A percentile compares a stretch with the other conserved stretches of the same genome.
phyloP scores from a whole-genome alignment of 768 basidiomycete species.

The Serendipita sp. region DNA sequence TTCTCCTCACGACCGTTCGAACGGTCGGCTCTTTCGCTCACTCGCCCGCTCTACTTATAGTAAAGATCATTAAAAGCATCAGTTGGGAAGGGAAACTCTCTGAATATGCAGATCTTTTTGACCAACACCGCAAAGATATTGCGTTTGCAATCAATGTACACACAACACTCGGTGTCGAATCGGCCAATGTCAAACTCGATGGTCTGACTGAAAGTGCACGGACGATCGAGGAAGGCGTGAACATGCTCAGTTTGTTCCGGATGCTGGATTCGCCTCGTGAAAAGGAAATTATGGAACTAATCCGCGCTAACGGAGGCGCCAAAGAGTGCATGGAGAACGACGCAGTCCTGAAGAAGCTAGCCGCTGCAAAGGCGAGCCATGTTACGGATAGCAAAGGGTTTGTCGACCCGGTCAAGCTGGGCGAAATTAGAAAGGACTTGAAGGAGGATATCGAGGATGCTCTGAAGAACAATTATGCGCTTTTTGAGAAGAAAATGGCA shows the following conservation, averaged over 20 bases:
- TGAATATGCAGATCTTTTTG: constrained; percentile 15
- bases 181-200: constrained; percentile 13
- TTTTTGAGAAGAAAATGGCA: too few species aligned
- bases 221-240: constrained; percentile 8
- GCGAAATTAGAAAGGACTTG: too few species aligned
- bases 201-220: not conserved
- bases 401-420: too few species aligned
- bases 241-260: constrained; percentile 12
- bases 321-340: constrained; percentile 22
- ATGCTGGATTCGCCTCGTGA: constrained; percentile 27
- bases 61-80: constrained; percentile 16
- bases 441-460: too few species aligned
- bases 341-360: constrained; percentile 17
- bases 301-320: constrained; percentile 27
- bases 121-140: too few species aligned
- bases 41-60: not conserved
- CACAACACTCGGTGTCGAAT: constrained; percentile 13
- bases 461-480: too few species aligned
- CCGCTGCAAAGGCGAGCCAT: not conserved
- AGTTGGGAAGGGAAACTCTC: constrained; percentile 19
- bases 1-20: too few species aligned
- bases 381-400: too few species aligned
- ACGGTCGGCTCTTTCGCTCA: not conserved
- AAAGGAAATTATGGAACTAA: constrained; percentile 23
- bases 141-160: too few species aligned